Base-by-base conservation (phyloP, 2,329 filamentous ascomycete genomes). In the Canariomyces notabilis region DNA sequence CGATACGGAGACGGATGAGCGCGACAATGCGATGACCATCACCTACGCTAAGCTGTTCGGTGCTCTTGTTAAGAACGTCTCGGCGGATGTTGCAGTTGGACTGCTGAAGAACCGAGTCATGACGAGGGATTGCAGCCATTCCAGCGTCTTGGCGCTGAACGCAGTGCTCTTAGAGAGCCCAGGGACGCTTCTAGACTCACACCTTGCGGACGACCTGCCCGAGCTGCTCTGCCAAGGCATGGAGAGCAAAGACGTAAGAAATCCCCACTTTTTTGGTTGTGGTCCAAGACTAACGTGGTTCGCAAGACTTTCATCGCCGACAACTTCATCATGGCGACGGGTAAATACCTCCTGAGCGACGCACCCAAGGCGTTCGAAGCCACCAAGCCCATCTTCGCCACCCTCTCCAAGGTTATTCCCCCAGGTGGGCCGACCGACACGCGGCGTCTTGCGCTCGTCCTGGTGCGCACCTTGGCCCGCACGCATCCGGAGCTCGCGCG, bases 41-140 rank as follows among this genome's bases (percentile, higher is more conserved):
- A 95, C 90, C 6, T 89, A 95, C 60, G 89, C 93, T 21, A 89
- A 87, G 61, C 77, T 98, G 14, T 78, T 98, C 12, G 91, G 90
- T 40, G 89, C 89, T 2, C 77, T 98, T 42, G 84, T 96, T 59
- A 91, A 89, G 70, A 89, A 90, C 52, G 77, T 97, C 6, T 82
- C 89, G 1, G 67, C 76, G 22, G 86, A 94, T 12, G 79, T 79
- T 49, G 86, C 88, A 2, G 65, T 70, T 14, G 60, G 60, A 12
- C 60, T 80, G 45, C 66, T 79, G 42, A 86, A 82, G 69, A 83
- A 83, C 58, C 82, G 91, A 19, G 86, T 93, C n/a, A 75, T 95
- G 41, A 85, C 85, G 5, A 75, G 80, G 6, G 78, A 89, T 48
- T 83, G 87, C 59, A 90, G 75, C 55, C 83, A 84, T 57, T 77